Evolutionary conservation across 495 filamentous ascomycete species (phyloP).

Genomic region (Apiosordaria backusii): DNA sequence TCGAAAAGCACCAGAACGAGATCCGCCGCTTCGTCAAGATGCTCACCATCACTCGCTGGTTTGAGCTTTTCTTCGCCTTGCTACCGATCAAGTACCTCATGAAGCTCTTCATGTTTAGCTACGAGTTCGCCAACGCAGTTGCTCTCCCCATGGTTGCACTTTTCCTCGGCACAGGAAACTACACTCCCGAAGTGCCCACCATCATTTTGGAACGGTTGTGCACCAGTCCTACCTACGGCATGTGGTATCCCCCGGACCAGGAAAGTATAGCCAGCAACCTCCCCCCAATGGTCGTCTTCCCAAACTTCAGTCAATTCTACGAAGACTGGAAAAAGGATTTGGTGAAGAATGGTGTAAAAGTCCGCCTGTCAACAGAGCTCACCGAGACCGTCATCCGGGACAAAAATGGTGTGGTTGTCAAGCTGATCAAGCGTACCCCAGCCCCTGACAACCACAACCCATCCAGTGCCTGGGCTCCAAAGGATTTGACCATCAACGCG

Average conservation of each 20-base stretch:
- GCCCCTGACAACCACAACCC: constrained; percentile 33
- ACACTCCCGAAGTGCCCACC: constrained; percentile 70
- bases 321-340: constrained; percentile 63
- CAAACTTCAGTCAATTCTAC: constrained; percentile 70
- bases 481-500: constrained; percentile 19
- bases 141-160: constrained; percentile 69
- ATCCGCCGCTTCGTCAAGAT: constrained; percentile 63
- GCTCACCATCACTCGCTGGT: constrained; percentile 64
- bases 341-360: constrained; percentile 56
- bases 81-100: constrained; percentile 69
- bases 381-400: constrained; percentile 54
- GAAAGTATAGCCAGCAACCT: constrained; percentile 61
- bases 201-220: constrained; percentile 74
- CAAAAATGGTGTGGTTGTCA: constrained; percentile 56
- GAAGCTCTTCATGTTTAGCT: constrained; percentile 65
- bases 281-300: constrained; percentile 80
- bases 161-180: constrained; percentile 76
- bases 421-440: constrained; percentile 30
- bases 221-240: constrained; percentile 66
- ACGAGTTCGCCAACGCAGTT: constrained; percentile 71
- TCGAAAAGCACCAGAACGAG: constrained; percentile 60
- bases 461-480: constrained; percentile 30
- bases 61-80: constrained; percentile 67
- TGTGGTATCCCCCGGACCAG: constrained; percentile 70
- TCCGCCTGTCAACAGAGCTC: constrained; percentile 63